Conservation (phyloP, 2,329 filamentous ascomycete species). For the Colletotrichum coccodes region DNA sequence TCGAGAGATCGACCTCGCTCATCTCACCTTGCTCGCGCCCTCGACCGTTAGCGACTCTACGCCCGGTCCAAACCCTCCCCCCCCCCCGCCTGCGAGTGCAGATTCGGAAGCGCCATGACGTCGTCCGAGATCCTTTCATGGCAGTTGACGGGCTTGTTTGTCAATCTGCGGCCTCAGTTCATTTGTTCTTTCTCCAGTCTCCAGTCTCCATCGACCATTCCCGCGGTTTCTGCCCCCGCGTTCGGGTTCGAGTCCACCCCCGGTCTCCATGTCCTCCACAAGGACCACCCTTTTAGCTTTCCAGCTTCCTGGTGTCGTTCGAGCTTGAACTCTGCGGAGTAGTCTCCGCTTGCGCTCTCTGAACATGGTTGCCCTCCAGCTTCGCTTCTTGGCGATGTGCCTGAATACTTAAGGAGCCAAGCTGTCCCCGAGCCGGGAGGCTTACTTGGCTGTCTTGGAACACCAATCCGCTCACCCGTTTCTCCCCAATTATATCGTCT, state of each 20-base stretch:
- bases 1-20: neutral
- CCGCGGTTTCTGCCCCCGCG: neutral
- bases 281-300: neutral
- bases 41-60: neutral
- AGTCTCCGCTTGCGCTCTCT: neutral
- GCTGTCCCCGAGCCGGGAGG: constrained; percentile 4
- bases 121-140: constrained; percentile 2
- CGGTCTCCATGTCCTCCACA: neutral
- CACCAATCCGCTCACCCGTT: neutral
- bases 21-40: neutral
- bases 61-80: neutral
- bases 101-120: neutral
- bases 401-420: constrained; percentile 4
- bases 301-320: neutral
- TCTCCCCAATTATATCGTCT: neutral
- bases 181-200: neutral
- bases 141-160: neutral
- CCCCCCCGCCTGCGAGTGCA: neutral
- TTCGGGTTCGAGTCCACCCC: constrained; percentile 1
- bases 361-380: neutral
- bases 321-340: neutral
- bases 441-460: constrained; percentile 10
- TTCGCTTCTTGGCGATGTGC: neutral
- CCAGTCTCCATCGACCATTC: neutral
- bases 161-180: neutral